Evolutionary conservation across 1,284 basidiomycete genomes (phyloP), one percentile per base, ranked within the genome.

Genomic region (Prillingera fragicola): DNA sequence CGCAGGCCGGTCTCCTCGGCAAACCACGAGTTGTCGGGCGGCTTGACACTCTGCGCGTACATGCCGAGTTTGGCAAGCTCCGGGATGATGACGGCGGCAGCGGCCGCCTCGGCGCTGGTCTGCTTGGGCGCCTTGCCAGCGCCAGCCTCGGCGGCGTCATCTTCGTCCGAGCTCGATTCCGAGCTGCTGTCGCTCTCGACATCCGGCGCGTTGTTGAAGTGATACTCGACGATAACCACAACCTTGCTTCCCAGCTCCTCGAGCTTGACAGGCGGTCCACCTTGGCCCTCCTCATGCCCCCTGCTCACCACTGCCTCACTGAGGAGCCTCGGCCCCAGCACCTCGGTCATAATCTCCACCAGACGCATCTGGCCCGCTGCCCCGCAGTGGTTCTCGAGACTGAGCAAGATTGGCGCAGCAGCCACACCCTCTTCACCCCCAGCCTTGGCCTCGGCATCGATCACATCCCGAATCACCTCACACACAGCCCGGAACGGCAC

Each of bases 351-450:
- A 17, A 52, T 49, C 13, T 42, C 41, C 13, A 52, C 50, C 14
- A 52, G 37, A 7, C 50, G 46, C 43, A 34, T 28, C 46, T 52
- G 50, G 2, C 50, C 50, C 5, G 23, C 15, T 2, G 40, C 17
- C 6, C 41, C 43, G 32, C 50, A 52, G 43, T 52, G 50, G 46
- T 52, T 52, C 38, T 52, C 50, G 24, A 52, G 41, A 3, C 41
- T 43, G 9, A 52, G 24, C 23, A 48, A 45, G 14, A 48, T 32
- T 18, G 50, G 50, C 3, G 48, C 38, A 10, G 14, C 9, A 23
- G 18, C 14, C 25, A 10, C 29, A 12, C 9, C n/a, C 6, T 6
- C 13, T 8, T 14, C 13, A 14, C 12, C 21, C 6, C 22, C 33
- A 6, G 37, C 33, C 15, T 15, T 26, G 18, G 14, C 18, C 29